phyloP scores from a whole-genome alignment of 2,329 filamentous ascomycete species.

The Leptoxyphium fumago region DNA sequence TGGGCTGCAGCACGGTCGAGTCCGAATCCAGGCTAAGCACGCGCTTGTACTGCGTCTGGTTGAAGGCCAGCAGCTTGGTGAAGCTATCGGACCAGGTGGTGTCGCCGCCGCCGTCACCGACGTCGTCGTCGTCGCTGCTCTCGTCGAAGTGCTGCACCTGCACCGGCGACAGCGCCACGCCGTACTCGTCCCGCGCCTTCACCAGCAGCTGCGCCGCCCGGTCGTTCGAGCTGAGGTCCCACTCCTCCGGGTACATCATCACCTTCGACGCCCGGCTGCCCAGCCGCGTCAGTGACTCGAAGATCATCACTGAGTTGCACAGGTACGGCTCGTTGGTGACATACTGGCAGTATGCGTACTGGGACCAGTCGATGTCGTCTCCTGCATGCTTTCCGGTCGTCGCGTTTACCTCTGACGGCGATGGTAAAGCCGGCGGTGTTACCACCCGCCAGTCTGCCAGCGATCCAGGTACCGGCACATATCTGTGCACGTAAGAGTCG shows the following conservation, averaged over 20 bases:
- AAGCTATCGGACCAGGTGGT: constrained; percentile 48
- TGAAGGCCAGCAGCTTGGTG: constrained; percentile 54
- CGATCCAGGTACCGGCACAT: background rate
- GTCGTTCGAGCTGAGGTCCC: constrained; percentile 8
- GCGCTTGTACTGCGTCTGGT: constrained; percentile 46
- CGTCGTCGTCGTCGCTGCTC: background rate
- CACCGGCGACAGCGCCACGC: constrained; percentile 34
- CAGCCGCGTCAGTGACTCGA: constrained; percentile 26
- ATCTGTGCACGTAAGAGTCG: background rate
- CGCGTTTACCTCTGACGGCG: background rate
- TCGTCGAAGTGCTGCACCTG: constrained; percentile 12
- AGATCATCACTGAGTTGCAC: constrained; percentile 29
- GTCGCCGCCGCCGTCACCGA: constrained; percentile 18
- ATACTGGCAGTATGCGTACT: constrained; percentile 29
- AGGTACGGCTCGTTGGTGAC: constrained; percentile 27
- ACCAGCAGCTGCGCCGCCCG: constrained; percentile 29
- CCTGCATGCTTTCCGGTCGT: constrained; percentile 6
- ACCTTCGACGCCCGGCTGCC: constrained; percentile 28
- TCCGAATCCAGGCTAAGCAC: constrained; percentile 48
- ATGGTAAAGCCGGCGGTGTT: background rate
- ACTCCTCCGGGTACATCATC: constrained; percentile 28
- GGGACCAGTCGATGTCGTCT: constrained; percentile 21
- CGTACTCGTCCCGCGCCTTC: constrained; percentile 33
- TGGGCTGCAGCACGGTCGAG: constrained; percentile 40
- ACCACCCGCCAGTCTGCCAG: background rate